phyloP scores from a whole-genome alignment of 768 basidiomycete species.

The Suillus hirtellus region DNA sequence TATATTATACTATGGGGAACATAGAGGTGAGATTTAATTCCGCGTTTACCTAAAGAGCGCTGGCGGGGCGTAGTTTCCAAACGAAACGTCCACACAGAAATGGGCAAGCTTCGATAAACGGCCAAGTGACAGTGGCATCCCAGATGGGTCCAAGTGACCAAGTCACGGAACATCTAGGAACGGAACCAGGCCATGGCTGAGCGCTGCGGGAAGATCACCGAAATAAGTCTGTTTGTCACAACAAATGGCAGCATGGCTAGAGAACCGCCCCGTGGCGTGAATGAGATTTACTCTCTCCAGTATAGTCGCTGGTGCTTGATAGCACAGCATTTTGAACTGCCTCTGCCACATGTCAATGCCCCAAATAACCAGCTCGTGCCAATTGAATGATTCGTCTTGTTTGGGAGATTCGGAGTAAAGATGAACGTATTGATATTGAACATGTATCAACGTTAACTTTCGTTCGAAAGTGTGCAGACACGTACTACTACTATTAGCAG shows the following conservation, averaged over 20 bases:
- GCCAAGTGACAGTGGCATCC: conserved; percentile 6
- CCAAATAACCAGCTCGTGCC: background rate
- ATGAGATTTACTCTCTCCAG: background rate
- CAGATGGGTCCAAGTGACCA: background rate
- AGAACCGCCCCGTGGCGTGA: background rate
- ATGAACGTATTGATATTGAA: too few species aligned
- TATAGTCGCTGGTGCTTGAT: background rate
- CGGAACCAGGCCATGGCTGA: conserved; percentile 5
- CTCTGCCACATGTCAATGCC: background rate
- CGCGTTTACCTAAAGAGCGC: background rate
- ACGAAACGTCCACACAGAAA: background rate
- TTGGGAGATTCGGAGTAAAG: background rate
- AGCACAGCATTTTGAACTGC: conserved; percentile 3
- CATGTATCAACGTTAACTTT: too few species aligned
- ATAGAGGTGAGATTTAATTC: background rate
- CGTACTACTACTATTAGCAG: background rate
- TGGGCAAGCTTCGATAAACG: background rate
- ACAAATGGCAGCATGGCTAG: conserved; percentile 1
- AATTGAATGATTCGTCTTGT: background rate
- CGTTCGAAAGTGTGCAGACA: too few species aligned
- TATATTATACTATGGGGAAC: too few species aligned
- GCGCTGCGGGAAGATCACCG: background rate
- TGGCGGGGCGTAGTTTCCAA: background rate
- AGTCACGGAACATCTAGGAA: conserved; percentile 3
- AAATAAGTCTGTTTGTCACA: conserved; percentile 1